phyloP scores from a whole-genome alignment of 2,329 filamentous ascomycete genomes.

The Neonectria hederae region DNA sequence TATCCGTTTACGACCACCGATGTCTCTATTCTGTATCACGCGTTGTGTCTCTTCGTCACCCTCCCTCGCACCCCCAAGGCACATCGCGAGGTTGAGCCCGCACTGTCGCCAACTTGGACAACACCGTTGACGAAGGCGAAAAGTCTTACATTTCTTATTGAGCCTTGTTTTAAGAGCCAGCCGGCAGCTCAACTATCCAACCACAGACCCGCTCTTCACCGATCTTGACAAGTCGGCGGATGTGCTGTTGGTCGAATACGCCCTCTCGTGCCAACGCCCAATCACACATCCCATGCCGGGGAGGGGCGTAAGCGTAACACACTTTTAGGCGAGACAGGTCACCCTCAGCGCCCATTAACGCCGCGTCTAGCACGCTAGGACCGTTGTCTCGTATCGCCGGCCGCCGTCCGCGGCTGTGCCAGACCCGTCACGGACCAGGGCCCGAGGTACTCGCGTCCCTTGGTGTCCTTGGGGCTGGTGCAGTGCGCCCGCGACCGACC shows the following conservation, averaged over 20 bases:
- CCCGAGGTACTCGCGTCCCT: slow-evolving; percentile 23
- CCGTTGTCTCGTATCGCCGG: slow-evolving; percentile 42
- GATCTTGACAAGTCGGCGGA: slow-evolving; percentile 35
- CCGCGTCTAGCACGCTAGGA: slow-evolving; percentile 47
- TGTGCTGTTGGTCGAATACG: slow-evolving; percentile 39
- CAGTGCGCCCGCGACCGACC: slow-evolving; percentile 29
- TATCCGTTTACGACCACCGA: not conserved
- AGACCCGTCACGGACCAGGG: slow-evolving; percentile 11
- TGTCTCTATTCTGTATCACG: slow-evolving; percentile 13
- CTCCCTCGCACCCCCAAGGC: not conserved
- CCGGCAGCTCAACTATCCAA: slow-evolving; percentile 1
- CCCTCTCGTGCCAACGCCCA: slow-evolving; percentile 34
- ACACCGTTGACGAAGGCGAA: not conserved
- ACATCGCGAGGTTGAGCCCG: not conserved
- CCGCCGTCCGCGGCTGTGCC: slow-evolving; percentile 45
- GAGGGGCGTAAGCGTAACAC: slow-evolving; percentile 28
- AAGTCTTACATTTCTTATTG: not conserved
- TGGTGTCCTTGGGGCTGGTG: slow-evolving; percentile 25
- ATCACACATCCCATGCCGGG: slow-evolving; percentile 23
- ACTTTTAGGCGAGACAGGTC: slow-evolving; percentile 39
- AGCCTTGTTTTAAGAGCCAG: not conserved
- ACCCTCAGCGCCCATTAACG: slow-evolving; percentile 40
- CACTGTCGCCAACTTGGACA: not conserved
- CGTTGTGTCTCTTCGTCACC: slow-evolving; percentile 8
- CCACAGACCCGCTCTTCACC: slow-evolving; percentile 24